Percentiles rank a stretch among this genome's conserved stretches.
These are phyloP conservation scores for Diophrys sp. DNA, from an alignment of 73 alveolate genomes.

Conservation along the genomic window DNA sequence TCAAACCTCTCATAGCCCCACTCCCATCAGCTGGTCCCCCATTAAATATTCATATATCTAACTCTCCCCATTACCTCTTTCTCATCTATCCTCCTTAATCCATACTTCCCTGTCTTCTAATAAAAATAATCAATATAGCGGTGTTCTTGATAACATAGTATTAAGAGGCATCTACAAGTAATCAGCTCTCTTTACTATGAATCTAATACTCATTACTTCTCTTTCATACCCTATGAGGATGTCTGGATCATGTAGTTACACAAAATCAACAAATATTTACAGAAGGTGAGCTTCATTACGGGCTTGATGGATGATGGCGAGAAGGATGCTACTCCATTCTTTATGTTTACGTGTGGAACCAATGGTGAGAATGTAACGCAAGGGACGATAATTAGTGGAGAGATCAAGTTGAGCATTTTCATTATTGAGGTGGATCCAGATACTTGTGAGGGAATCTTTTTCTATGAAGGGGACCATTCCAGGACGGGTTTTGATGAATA, in stretches of 20 bases:
- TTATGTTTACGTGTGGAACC: background rate
- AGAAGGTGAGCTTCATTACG: constrained; percentile 38
- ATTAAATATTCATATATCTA: background rate
- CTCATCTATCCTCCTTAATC: background rate
- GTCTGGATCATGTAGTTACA: constrained; percentile 81
- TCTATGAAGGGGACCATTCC: constrained; percentile 41
- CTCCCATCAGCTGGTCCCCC: background rate
- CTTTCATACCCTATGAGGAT: constrained; percentile 82
- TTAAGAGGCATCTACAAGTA: constrained; percentile 58
- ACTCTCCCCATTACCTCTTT: background rate
- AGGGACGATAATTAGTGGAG: background rate
- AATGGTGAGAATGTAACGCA: background rate
- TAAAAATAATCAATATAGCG: constrained; percentile 45
- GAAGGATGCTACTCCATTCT: constrained; percentile 1
- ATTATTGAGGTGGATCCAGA: constrained; percentile 28
- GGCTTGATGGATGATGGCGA: constrained; percentile 13
- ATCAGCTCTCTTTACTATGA: constrained; percentile 73
- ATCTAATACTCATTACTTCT: constrained; percentile 71
- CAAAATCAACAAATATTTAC: constrained; percentile 18
- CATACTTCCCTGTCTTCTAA: constrained; percentile 40
- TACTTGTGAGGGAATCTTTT: constrained; percentile 34
- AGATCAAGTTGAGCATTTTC: constrained; percentile 42
- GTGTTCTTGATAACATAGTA: constrained; percentile 58
- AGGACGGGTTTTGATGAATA: constrained; percentile 24
- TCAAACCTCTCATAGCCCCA: constrained; percentile 37